phyloP scores from a whole-genome alignment of 1,284 basidiomycete species.

The Ganoderma multipileum region DNA sequence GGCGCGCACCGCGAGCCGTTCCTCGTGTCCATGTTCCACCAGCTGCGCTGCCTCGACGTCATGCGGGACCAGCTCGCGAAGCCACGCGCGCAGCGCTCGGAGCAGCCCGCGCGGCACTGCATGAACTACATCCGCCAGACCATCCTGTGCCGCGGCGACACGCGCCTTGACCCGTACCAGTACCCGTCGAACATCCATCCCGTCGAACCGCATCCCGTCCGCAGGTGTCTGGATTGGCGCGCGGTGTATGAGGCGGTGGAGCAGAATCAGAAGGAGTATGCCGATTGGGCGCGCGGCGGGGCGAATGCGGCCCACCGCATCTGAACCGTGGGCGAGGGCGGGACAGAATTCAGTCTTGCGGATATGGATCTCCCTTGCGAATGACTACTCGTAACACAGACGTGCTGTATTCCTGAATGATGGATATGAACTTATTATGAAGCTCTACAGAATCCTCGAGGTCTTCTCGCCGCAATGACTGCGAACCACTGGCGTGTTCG shows the following conservation, averaged over 20 bases:
- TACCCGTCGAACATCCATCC: conserved; percentile 30
- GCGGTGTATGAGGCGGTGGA: conserved; percentile 33
- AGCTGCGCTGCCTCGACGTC: conserved; percentile 35
- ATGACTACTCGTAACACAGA: background rate
- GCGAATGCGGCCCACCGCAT: background rate
- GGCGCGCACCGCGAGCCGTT: conserved; percentile 28
- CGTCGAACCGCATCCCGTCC: conserved; percentile 29
- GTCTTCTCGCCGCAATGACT: background rate
- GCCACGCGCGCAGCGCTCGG: conserved; percentile 20
- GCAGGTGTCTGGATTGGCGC: conserved; percentile 33
- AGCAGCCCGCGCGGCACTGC: conserved; percentile 32
- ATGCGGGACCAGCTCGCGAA: conserved; percentile 31
- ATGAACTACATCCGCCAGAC: conserved; percentile 35
- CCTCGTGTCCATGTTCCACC: conserved; percentile 34
- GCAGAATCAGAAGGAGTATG: conserved; percentile 28
- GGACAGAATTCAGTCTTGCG: background rate
- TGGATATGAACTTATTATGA: background rate
- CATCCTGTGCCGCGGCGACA: conserved; percentile 34
- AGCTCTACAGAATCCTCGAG: background rate
- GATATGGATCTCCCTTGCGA: background rate
- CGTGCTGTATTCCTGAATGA: background rate
- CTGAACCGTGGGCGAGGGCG: background rate
- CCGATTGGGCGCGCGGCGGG: conserved; percentile 7
- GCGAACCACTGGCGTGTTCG: background rate
- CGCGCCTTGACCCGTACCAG: conserved; percentile 33